These are phyloP conservation scores for Ceratocystiopsis brevicomis DNA, from an alignment of 2,329 filamentous ascomycete genomes.

Conservation along the genomic window DNA sequence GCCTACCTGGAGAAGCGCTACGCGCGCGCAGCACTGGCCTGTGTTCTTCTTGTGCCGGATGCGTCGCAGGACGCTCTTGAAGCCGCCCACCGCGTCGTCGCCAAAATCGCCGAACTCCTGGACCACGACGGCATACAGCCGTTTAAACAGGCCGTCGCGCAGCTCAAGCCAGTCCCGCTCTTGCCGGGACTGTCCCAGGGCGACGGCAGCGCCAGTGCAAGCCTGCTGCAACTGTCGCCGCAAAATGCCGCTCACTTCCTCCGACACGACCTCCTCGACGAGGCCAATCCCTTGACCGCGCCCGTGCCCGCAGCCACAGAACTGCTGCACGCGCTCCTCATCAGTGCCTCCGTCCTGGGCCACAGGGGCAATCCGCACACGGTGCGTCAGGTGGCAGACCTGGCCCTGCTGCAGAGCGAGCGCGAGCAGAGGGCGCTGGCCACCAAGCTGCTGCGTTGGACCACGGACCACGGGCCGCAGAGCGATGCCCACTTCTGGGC, in stretches of 20 bases:
- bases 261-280: constrained; percentile 33
- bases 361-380: constrained; percentile 30
- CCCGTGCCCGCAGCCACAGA: constrained; percentile 35
- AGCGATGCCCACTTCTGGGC: constrained; percentile 47
- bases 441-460: constrained; percentile 35
- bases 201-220: too few relatives aligned
- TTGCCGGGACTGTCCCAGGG: too few relatives aligned
- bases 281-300: constrained; percentile 45
- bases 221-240: constrained; percentile 5
- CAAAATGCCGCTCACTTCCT: constrained; percentile 24
- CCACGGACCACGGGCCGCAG: constrained; percentile 30
- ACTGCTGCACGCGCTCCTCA: constrained; percentile 43
- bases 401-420: constrained; percentile 43
- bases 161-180: too few relatives aligned
- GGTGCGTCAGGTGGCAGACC: constrained; percentile 36
- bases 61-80: constrained; percentile 37
- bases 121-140: constrained; percentile 38
- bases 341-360: constrained; percentile 39
- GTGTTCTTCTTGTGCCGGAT: constrained; percentile 47
- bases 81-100: constrained; percentile 40
- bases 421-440: constrained; percentile 45
- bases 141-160: constrained; percentile 12
- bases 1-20: constrained; percentile 43
- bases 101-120: constrained; percentile 39
- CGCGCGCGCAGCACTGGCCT: constrained; percentile 46